phyloP scores from a whole-genome alignment of 106 monocot genomes.

The Vanilla planifolia region DNA sequence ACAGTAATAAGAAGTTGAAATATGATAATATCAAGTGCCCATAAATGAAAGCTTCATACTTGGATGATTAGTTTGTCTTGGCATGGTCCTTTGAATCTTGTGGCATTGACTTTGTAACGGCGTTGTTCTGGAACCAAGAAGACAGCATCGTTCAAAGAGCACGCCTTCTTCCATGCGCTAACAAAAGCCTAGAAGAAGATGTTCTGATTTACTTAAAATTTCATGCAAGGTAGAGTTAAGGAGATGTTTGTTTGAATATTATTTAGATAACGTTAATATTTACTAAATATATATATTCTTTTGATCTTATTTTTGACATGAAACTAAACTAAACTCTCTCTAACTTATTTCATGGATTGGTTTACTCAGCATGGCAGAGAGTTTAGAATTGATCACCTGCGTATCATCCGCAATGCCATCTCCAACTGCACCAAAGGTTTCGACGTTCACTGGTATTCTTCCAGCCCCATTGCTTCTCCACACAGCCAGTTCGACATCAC shows the following conservation, averaged over 20 bases:
- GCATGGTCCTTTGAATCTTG: slow-evolving; percentile 77
- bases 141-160: slow-evolving; percentile 57
- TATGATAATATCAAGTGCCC: neutral
- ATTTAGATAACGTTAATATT: too few species aligned
- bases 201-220: neutral
- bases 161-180: slow-evolving; percentile 70
- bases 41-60: slow-evolving; percentile 17
- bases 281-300: too few species aligned
- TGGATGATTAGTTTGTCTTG: slow-evolving; percentile 58
- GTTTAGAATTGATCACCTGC: slow-evolving; percentile 39
- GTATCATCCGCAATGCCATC: slow-evolving; percentile 88
- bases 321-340: too few species aligned
- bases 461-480: slow-evolving; percentile 20
- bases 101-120: slow-evolving; percentile 54
- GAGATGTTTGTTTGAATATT: too few species aligned
- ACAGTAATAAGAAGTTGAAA: too few species aligned
- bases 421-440: slow-evolving; percentile 87
- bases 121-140: slow-evolving; percentile 66
- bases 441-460: slow-evolving; percentile 73
- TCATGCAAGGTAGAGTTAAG: too few species aligned
- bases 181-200: slow-evolving; percentile 51
- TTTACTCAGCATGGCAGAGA: too few species aligned
- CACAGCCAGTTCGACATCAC: slow-evolving; percentile 2
- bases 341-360: too few species aligned
- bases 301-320: too few species aligned